Evolutionary conservation across 768 basidiomycete genomes (phyloP).

Genomic region (Tulasnella sp.): DNA sequence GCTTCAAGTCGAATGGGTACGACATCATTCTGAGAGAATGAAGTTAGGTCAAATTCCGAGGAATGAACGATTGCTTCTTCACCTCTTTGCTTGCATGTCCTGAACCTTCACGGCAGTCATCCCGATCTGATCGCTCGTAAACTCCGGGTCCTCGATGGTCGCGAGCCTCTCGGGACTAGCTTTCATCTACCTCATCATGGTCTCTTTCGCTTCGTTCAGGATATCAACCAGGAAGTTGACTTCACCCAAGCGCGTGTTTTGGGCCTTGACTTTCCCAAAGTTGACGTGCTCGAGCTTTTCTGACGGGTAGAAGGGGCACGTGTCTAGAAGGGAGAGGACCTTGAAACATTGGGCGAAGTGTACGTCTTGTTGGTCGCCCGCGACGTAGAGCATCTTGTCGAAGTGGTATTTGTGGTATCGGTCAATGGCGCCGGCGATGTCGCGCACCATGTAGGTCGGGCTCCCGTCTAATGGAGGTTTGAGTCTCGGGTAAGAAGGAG

Average conservation of each 20-base stretch:
- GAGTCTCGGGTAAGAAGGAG: background rate
- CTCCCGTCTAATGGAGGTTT: slow-evolving; percentile 28
- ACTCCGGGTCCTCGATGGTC: slow-evolving; percentile 32
- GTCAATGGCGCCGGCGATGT: slow-evolving; percentile 33
- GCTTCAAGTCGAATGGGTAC: slow-evolving; percentile 33
- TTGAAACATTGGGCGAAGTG: background rate
- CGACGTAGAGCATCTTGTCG: slow-evolving; percentile 30
- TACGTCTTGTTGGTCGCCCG: background rate
- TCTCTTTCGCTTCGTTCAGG: slow-evolving; percentile 27
- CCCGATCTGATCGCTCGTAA: slow-evolving; percentile 31
- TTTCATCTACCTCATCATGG: slow-evolving; percentile 36
- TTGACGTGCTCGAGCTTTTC: slow-evolving; percentile 29
- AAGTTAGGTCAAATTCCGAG: slow-evolving; percentile 2
- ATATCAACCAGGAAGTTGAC: slow-evolving; percentile 25
- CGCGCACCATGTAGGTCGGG: slow-evolving; percentile 32
- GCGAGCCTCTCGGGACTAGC: slow-evolving; percentile 34
- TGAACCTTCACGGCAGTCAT: slow-evolving; percentile 38
- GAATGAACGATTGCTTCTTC: slow-evolving; percentile 11
- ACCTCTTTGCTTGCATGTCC: slow-evolving; percentile 30
- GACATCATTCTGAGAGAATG: slow-evolving; percentile 27
- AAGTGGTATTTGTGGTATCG: slow-evolving; percentile 32
- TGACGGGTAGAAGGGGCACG: too few relatives aligned
- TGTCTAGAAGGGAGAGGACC: background rate
- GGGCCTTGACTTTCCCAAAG: slow-evolving; percentile 33
- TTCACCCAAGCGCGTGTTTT: background rate